Evolutionary conservation across 306 rosid genomes (phyloP).

Genomic region (Arachis hypogaea): DNA sequence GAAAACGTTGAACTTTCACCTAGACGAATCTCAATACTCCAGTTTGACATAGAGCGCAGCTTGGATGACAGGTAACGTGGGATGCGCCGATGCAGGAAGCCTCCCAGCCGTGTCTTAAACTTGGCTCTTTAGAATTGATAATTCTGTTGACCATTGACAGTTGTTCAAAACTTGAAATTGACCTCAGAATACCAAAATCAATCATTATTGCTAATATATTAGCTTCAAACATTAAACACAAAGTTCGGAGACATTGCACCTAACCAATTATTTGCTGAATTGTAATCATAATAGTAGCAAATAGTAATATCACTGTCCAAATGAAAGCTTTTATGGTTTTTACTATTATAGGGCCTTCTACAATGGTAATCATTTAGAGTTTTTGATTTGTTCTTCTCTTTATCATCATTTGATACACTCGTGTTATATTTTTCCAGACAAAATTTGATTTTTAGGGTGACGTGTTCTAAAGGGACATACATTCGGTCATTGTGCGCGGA

Average conservation of each 20-base stretch:
- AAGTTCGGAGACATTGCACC: neutral
- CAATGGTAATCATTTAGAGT: conserved; percentile 25
- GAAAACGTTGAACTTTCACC: conserved; percentile 95
- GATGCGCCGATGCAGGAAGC: neutral
- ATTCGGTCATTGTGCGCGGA: conserved; percentile 93
- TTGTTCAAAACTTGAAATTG: neutral
- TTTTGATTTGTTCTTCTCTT: conserved; percentile 14
- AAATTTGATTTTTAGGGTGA: conserved; percentile 87
- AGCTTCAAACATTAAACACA: neutral
- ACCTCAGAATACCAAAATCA: too few relatives aligned
- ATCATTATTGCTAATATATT: neutral
- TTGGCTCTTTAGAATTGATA: conserved; percentile 13
- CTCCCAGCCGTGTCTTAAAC: conserved; percentile 7
- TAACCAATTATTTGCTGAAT: neutral
- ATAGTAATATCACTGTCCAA: neutral
- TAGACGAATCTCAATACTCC: conserved; percentile 83
- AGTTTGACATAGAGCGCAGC: conserved; percentile 91
- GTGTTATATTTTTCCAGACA: conserved; percentile 62
- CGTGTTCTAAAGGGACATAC: conserved; percentile 93
- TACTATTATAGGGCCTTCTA: conserved; percentile 20
- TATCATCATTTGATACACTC: conserved; percentile 9
- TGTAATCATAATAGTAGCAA: neutral
- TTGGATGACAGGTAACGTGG: conserved; percentile 74
- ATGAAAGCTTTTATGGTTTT: conserved; percentile 2
- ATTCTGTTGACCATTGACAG: conserved; percentile 3